phyloP scores from a whole-genome alignment of 2,329 filamentous ascomycete genomes.

The Apiospora sp. region DNA sequence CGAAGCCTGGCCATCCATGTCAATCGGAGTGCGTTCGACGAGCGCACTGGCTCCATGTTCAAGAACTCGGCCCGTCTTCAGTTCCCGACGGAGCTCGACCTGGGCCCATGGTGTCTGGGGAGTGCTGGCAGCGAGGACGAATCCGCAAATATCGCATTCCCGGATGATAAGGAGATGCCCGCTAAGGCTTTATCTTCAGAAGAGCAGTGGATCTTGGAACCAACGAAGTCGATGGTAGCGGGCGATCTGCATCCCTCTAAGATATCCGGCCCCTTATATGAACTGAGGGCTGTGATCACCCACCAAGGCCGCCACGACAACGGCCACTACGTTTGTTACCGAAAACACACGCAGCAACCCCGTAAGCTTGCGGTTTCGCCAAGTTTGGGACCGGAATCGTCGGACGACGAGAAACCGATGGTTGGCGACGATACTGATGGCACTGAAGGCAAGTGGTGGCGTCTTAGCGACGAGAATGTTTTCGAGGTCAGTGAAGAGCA shows the following conservation, averaged over 20 bases:
- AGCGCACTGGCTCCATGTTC: constrained; percentile 76
- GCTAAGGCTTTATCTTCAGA: constrained; percentile 42
- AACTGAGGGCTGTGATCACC: constrained; percentile 83
- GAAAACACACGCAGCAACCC: constrained; percentile 64
- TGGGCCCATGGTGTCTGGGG: constrained; percentile 87
- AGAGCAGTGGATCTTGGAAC: constrained; percentile 76
- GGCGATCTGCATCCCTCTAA: constrained; percentile 58
- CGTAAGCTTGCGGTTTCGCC: constrained; percentile 25
- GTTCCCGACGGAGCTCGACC: constrained; percentile 77
- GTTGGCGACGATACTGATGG: constrained; percentile 33
- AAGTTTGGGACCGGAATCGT: constrained; percentile 22
- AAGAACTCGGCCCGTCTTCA: constrained; percentile 85
- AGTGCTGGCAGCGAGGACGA: constrained; percentile 48
- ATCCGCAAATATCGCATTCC: constrained; percentile 30
- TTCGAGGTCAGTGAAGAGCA: constrained; percentile 74
- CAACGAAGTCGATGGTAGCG: constrained; percentile 77
- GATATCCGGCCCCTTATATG: constrained; percentile 70
- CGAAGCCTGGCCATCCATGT: constrained; percentile 85
- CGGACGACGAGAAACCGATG: constrained; percentile 29
- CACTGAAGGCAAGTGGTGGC: constrained; percentile 73
- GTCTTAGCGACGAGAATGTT: constrained; percentile 89
- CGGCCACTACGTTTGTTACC: constrained; percentile 93
- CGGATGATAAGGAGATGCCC: constrained; percentile 36
- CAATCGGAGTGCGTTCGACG: constrained; percentile 91
- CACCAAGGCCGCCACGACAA: constrained; percentile 93